phyloP scores from a whole-genome alignment of 352 stramenopile species.

The Phytophthora cajani region DNA sequence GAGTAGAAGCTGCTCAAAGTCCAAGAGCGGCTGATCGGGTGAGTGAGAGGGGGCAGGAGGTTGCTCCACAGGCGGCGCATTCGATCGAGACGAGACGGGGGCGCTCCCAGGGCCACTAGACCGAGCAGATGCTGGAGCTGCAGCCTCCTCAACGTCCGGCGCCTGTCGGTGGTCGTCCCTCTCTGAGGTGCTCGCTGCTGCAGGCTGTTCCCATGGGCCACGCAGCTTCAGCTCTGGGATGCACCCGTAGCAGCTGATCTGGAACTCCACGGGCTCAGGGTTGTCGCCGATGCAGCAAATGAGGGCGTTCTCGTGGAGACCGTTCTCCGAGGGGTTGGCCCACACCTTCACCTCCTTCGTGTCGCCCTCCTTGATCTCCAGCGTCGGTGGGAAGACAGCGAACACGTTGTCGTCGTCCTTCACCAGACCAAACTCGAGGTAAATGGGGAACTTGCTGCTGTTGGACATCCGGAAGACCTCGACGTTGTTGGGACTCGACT shows the following conservation, averaged over 20 bases:
- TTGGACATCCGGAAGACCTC: conserved; percentile 95
- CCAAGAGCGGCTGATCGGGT: conserved; percentile 50
- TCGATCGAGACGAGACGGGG: conserved; percentile 29
- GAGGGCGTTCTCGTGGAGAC: conserved; percentile 76
- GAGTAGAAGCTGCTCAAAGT: conserved; percentile 94
- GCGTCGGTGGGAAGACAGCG: conserved; percentile 62
- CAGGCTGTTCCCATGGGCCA: conserved; percentile 87
- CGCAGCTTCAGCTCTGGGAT: conserved; percentile 76
- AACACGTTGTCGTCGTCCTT: conserved; percentile 54
- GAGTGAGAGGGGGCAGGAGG: not conserved
- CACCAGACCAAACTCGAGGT: conserved; percentile 66
- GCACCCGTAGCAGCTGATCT: conserved; percentile 88
- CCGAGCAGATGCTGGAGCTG: conserved; percentile 24
- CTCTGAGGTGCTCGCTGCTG: conserved; percentile 60
- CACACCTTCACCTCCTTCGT: conserved; percentile 93
- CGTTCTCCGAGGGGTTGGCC: conserved; percentile 80
- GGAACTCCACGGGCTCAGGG: conserved; percentile 88
- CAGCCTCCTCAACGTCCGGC: conserved; percentile 9
- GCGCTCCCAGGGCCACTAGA: conserved; percentile 25
- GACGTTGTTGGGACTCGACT: conserved; percentile 73
- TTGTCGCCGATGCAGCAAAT: conserved; percentile 93
- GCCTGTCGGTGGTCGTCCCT: conserved; percentile 20
- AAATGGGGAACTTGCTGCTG: conserved; percentile 76
- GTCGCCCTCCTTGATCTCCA: conserved; percentile 90
- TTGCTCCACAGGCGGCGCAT: conserved; percentile 11